These are phyloP conservation scores for Eremochloa ophiuroides DNA, from an alignment of 176 grass and related monocot species.

Conservation along the genomic window DNA sequence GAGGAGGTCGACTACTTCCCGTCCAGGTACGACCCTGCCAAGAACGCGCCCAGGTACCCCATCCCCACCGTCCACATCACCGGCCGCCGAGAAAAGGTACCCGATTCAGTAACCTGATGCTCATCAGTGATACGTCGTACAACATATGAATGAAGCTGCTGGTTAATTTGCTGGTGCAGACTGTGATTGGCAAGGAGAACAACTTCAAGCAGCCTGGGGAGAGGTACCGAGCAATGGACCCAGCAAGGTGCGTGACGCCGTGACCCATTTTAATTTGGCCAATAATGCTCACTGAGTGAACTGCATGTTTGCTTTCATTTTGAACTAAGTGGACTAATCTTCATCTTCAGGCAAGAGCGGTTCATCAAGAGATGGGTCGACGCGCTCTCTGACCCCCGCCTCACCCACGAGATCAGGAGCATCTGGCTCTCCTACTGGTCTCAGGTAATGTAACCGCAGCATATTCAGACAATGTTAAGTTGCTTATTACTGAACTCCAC, in stretches of 20 bases:
- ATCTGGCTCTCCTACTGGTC: constrained; percentile 98
- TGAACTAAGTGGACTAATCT: too few species aligned
- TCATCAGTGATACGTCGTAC: neutral
- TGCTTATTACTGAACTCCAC: neutral
- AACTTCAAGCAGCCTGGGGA: constrained; percentile 99
- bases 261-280: too few species aligned
- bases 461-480: neutral
- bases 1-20: constrained; percentile 99
- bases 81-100: constrained; percentile 42
- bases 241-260: constrained; percentile 52
- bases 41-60: constrained; percentile 76
- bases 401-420: constrained; percentile 84
- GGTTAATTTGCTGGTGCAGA: constrained; percentile 21
- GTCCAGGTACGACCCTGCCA: constrained; percentile 75
- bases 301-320: neutral
- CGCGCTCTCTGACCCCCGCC: constrained; percentile 80
- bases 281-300: too few species aligned
- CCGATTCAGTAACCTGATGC: too few species aligned
- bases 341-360: constrained; percentile 93
- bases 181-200: constrained; percentile 82
- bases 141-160: neutral
- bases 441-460: constrained; percentile 45
- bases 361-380: constrained; percentile 86
- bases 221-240: constrained; percentile 71
- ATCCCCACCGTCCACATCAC: constrained; percentile 52